Conservation (phyloP, 257 asterid genomes). For the Parsonsia alboflavescens region DNA sequence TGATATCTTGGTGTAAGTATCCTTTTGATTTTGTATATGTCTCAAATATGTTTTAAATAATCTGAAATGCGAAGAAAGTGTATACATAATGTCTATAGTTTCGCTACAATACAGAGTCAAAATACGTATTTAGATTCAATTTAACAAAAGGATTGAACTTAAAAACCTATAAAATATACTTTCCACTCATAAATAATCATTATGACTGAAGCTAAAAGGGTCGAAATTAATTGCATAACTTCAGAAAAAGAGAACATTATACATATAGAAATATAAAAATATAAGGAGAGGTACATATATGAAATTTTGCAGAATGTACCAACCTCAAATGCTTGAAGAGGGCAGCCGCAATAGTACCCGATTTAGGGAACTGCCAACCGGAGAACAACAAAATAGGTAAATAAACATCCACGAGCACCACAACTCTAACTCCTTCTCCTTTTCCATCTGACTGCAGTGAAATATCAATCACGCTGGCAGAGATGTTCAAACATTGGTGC, state of each 20-base stretch:
- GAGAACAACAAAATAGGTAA: conserved; percentile 68
- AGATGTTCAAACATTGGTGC: conserved; percentile 52
- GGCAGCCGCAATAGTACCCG: conserved; percentile 53
- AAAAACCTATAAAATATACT: too few relatives aligned
- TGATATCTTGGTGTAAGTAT: not conserved
- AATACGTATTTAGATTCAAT: too few relatives aligned
- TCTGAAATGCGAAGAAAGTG: not conserved
- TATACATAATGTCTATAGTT: too few relatives aligned
- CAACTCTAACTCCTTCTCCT: conserved; percentile 46
- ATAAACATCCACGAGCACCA: conserved; percentile 76
- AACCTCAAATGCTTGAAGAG: conserved; percentile 80
- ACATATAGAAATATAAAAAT: too few relatives aligned
- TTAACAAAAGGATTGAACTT: too few relatives aligned
- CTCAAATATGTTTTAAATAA: not conserved
- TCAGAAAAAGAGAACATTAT: too few relatives aligned
- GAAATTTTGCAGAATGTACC: not conserved
- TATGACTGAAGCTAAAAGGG: too few relatives aligned
- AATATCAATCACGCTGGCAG: conserved; percentile 42
- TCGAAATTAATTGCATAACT: too few relatives aligned
- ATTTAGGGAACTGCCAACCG: conserved; percentile 91
- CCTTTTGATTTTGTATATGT: not conserved
- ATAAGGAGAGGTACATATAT: too few relatives aligned
- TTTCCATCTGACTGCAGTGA: conserved; percentile 25
- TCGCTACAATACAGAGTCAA: too few relatives aligned
- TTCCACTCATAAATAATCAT: too few relatives aligned